Base-by-base conservation (phyloP, 139 green algal species). In the Pleodorina starrii region DNA sequence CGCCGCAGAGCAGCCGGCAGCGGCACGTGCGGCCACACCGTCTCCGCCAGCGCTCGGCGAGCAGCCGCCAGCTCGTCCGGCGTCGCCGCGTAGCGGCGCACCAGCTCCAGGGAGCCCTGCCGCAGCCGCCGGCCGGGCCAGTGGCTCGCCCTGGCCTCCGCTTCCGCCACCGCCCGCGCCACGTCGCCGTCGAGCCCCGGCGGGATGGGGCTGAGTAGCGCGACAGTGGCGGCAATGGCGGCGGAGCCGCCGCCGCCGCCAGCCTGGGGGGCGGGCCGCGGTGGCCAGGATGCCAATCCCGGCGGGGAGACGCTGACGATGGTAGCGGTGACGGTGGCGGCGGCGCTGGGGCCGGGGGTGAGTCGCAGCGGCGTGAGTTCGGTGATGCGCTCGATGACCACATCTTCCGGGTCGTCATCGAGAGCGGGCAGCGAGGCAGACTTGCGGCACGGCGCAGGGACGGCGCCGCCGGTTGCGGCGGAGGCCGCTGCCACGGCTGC, bases 261-360 rank as follows among this genome's bases (percentile, higher is more conserved):
- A 36, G 63, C 63, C 63, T 36, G 29, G 19, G 63, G 6, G 80
- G 80, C 42, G 80, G 57, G 0, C n/a, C 29, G 1, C 59, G 59
- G 6, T 46, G 63, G n/a, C n/a, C n/a, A n/a, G n/a, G n/a, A n/a
- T n/a, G n/a, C n/a, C n/a, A n/a, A n/a, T n/a, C n/a, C n/a, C n/a
- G n/a, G n/a, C n/a, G n/a, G n/a, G 7, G 82, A 80, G 66, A 88
- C 66, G 44, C 82, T n/a, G n/a, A 88, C 43, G 35, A 88, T 79
- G 82, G 66, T 79, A 6, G 82, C 82, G 32, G 82, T 80, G 32
- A 44, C 82, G 21, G 63, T 79, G 32, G 66, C 82, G 21, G 66
- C 38, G 40, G 14, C 17, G 54, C 12, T 86, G 57, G 80, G 80
- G 21, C 78, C 78, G 10, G 27, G 7, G 29, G 80, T n/a, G 27